Conservation (phyloP, 2,329 filamentous ascomycete species). For the Capronia coronata region DNA sequence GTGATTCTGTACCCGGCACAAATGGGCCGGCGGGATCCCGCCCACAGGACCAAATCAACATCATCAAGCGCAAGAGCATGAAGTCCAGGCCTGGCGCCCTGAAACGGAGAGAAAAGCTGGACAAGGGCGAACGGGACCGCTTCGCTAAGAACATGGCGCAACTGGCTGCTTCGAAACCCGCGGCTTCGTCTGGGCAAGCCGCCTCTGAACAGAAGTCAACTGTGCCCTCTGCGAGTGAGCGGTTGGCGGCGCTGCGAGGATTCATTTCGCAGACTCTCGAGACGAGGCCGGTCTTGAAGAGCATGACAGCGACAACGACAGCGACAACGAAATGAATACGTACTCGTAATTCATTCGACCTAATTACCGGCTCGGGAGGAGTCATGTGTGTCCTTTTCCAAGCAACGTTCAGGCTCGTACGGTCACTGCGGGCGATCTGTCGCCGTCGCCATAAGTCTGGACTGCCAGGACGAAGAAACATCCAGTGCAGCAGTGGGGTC, state of each 20-base stretch:
- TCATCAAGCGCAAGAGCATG: constrained; percentile 69
- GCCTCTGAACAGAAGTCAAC: constrained; percentile 9
- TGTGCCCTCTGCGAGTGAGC: constrained; percentile 45
- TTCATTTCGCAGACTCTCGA: constrained; percentile 88
- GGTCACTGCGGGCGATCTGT: too few species aligned
- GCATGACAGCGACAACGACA: constrained; percentile 8
- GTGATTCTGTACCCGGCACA: constrained; percentile 38
- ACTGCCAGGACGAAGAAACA: too few species aligned
- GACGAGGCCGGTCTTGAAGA: constrained; percentile 46
- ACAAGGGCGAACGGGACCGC: constrained; percentile 72
- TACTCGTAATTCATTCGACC: background rate
- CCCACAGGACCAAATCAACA: constrained; percentile 48
- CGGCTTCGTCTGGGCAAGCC: background rate
- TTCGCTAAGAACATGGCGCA: constrained; percentile 79
- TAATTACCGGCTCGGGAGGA: too few species aligned
- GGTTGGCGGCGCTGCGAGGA: constrained; percentile 74
- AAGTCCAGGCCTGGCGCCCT: constrained; percentile 69
- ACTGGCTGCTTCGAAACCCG: constrained; percentile 39
- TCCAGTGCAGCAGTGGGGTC: too few species aligned
- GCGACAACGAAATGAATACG: constrained; percentile 10
- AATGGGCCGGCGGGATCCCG: constrained; percentile 33
- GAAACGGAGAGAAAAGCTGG: constrained; percentile 74
- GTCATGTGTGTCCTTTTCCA: too few species aligned
- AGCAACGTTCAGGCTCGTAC: too few species aligned
- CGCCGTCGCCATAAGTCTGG: too few species aligned